A percentile compares a stretch with the other conserved stretches of the same genome.
Evolutionary conservation across 1,284 basidiomycete genomes (phyloP).

Genomic region (Rhodotorula sp.): DNA sequence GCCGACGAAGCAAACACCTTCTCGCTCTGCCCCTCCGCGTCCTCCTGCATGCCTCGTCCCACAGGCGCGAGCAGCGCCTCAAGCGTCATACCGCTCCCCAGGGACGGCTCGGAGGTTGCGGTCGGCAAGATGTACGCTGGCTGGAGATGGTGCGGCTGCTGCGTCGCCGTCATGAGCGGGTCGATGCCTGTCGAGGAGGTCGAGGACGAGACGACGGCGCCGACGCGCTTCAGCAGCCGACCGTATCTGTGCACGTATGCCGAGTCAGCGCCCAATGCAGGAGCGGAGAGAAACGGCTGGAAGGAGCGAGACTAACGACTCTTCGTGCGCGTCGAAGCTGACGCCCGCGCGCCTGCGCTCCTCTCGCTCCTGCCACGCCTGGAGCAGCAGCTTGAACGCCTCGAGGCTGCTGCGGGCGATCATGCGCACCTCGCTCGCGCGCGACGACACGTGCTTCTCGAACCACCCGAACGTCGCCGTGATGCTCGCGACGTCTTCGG

Average conservation of each 20-base stretch:
- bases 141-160: background rate
- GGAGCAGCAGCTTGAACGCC: conserved; percentile 15
- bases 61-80: conserved; percentile 1
- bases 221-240: conserved; percentile 20
- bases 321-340: background rate
- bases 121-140: conserved; percentile 1
- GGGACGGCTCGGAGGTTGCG: conserved; percentile 7
- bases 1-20: background rate
- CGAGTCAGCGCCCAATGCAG: too few species aligned
- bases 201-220: conserved; percentile 10
- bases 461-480: conserved; percentile 15
- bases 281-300: too few species aligned
- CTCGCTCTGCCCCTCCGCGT: background rate
- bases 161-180: background rate
- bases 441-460: conserved; percentile 1
- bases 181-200: background rate
- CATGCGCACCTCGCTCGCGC: conserved; percentile 14
- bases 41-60: background rate
- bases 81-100: background rate
- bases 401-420: conserved; percentile 22
- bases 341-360: background rate
- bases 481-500: conserved; percentile 19
- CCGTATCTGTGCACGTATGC: conserved; percentile 12
- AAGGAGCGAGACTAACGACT: background rate
- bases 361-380: conserved; percentile 13